phyloP scores from a whole-genome alignment of 169 alveolate species.

The Plasmodium chabaudi region DNA sequence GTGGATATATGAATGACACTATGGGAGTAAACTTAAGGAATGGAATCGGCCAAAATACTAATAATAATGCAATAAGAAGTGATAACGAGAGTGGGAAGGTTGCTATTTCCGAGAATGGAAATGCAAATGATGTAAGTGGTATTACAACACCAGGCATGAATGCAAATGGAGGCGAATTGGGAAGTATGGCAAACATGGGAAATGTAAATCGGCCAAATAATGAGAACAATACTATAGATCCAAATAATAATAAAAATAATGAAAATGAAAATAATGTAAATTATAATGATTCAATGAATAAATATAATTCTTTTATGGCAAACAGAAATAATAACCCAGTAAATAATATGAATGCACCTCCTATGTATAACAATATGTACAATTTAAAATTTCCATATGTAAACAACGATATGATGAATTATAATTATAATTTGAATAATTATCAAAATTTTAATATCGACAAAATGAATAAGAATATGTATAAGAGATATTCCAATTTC shows the following conservation, averaged over 20 bases:
- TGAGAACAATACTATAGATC: neutral
- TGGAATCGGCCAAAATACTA: neutral
- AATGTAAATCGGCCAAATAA: neutral
- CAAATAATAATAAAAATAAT: neutral
- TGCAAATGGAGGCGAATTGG: neutral
- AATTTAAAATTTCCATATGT: constrained; percentile 49
- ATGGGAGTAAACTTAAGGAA: neutral
- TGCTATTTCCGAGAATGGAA: no score
- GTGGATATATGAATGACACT: neutral
- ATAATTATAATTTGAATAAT: constrained; percentile 42
- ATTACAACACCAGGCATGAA: neutral
- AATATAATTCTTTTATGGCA: constrained; percentile 16
- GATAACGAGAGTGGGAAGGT: no score
- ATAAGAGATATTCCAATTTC: constrained; percentile 47
- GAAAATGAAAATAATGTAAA: neutral
- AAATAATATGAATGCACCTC: neutral
- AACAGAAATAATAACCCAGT: constrained; percentile 4
- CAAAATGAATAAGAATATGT: constrained; percentile 21
- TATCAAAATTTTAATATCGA: constrained; percentile 34
- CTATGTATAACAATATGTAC: constrained; percentile 30
- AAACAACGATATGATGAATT: constrained; percentile 63
- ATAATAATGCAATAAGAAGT: neutral
- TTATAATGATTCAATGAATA: constrained; percentile 17
- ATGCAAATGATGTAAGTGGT: neutral
- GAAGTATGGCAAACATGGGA: neutral